These are phyloP conservation scores for Penicillium janthinellum DNA, from an alignment of 2,329 filamentous ascomycete genomes.

Conservation along the genomic window DNA sequence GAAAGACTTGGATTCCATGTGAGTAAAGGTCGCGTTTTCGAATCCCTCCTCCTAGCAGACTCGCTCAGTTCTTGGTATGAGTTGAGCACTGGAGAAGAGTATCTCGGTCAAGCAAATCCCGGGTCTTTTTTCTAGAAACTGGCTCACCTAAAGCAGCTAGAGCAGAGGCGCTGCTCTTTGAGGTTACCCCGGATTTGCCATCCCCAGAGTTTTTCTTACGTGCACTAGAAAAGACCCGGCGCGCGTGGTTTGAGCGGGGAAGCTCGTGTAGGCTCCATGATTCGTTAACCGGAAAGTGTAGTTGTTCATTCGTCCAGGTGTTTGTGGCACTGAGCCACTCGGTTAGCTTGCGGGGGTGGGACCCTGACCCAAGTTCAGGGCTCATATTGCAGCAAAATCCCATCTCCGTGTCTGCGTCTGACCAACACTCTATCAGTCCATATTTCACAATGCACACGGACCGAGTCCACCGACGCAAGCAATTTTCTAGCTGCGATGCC, in stretches of 20 bases:
- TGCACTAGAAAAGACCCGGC: no score
- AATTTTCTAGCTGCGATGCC: slow-evolving; percentile 40
- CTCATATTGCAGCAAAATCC: neutral
- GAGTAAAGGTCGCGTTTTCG: no score
- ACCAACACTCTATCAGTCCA: neutral
- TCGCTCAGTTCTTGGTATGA: no score
- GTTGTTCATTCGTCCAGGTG: neutral
- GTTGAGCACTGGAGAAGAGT: neutral
- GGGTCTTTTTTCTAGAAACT: neutral
- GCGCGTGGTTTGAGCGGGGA: neutral
- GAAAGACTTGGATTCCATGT: no score
- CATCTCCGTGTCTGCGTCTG: neutral
- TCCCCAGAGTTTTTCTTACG: neutral
- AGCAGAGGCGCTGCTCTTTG: neutral
- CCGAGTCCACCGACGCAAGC: slow-evolving; percentile 25
- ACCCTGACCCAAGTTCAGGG: neutral
- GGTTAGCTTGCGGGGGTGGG: slow-evolving; percentile 4
- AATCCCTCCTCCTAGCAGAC: no score
- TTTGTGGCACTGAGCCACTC: neutral
- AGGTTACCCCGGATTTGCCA: neutral
- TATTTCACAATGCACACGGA: neutral
- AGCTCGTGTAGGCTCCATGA: neutral
- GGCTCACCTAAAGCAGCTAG: neutral
- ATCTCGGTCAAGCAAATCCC: neutral
- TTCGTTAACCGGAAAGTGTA: neutral